phyloP scores from a whole-genome alignment of 2,329 filamentous ascomycete species.

The Cercospora sp. region DNA sequence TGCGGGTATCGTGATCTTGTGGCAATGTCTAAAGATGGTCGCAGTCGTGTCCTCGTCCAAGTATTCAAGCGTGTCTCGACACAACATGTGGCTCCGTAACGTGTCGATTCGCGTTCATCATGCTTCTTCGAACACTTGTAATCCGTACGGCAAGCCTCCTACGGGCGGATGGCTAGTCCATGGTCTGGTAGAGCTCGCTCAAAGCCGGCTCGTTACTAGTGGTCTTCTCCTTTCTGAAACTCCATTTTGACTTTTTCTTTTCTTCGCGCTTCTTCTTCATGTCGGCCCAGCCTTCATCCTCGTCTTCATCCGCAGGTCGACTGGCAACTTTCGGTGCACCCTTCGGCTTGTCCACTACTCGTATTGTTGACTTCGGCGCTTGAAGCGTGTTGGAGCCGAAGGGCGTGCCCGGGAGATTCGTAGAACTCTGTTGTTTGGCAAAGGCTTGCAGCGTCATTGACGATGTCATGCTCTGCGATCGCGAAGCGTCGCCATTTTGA shows the following conservation, averaged over 20 bases:
- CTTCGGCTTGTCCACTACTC: conserved; percentile 42
- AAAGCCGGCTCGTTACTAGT: conserved; percentile 28
- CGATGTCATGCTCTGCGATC: conserved; percentile 46
- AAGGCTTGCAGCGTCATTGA: conserved; percentile 35
- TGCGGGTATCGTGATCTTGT: conserved; percentile 7
- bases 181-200: conserved; percentile 34
- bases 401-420: conserved; percentile 26
- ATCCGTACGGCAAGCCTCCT: not conserved
- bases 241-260: conserved; percentile 37
- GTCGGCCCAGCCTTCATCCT: conserved; percentile 42
- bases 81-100: not conserved
- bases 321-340: conserved; percentile 33
- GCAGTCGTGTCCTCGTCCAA: conserved; percentile 3
- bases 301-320: conserved; percentile 32
- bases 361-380: conserved; percentile 37
- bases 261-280: conserved; percentile 40
- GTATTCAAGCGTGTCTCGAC: not conserved
- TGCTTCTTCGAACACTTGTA: not conserved
- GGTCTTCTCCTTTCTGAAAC: conserved; percentile 31
- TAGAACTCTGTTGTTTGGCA: conserved; percentile 29
- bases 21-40: conserved; percentile 3
- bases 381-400: conserved; percentile 24
- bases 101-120: conserved; percentile 1
- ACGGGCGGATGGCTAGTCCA: conserved; percentile 29
- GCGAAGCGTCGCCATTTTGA: conserved; percentile 25